These are phyloP conservation scores for Venturia oleaginea DNA, from an alignment of 2,329 filamentous ascomycete species.

Conservation along the genomic window DNA sequence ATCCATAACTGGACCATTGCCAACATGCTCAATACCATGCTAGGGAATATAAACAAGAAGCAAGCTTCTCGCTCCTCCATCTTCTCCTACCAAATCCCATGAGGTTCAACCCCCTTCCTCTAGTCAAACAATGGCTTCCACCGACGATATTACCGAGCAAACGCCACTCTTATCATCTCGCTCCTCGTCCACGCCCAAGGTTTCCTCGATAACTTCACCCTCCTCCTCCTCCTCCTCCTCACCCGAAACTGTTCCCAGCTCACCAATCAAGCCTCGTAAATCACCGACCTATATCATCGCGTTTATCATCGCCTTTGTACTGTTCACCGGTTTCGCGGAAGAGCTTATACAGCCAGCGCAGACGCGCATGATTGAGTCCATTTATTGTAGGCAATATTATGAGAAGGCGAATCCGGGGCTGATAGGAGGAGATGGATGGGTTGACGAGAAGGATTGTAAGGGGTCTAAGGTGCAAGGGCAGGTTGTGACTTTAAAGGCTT, in stretches of 20 bases:
- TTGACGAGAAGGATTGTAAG: constrained; percentile 41
- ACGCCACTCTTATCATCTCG: background rate
- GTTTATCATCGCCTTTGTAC: constrained; percentile 22
- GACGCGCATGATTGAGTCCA: constrained; percentile 44
- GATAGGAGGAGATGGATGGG: constrained; percentile 19
- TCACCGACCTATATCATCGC: background rate
- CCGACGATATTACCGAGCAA: background rate
- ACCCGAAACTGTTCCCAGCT: background rate
- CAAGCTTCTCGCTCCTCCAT: background rate
- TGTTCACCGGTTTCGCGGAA: constrained; percentile 37
- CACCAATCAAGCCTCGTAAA: background rate
- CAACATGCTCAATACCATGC: background rate
- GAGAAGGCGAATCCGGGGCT: constrained; percentile 29
- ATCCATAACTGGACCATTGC: background rate
- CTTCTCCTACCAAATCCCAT: background rate
- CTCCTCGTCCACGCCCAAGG: background rate
- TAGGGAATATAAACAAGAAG: background rate
- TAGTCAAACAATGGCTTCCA: background rate
- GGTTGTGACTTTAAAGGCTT: constrained; percentile 44
- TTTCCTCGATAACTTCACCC: background rate
- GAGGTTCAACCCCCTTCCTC: background rate
- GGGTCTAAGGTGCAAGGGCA: constrained; percentile 39
- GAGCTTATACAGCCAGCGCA: constrained; percentile 32
- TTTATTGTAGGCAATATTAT: constrained; percentile 44
- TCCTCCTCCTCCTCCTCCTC: background rate